These are phyloP conservation scores for Alectoria sarmentosa DNA, from an alignment of 495 filamentous ascomycete genomes.

Conservation along the genomic window DNA sequence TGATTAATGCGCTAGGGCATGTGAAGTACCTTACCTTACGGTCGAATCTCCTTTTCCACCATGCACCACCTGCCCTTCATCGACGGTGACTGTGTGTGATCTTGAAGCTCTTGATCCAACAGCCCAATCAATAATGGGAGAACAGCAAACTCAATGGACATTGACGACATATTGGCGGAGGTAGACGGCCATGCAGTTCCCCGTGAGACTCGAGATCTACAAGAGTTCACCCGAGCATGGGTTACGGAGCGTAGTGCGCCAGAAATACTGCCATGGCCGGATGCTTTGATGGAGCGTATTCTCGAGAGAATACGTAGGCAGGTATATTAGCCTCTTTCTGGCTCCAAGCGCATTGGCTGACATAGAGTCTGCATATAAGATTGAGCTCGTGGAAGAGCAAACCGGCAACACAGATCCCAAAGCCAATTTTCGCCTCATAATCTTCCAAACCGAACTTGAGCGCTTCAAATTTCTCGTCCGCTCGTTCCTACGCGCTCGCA, in stretches of 20 bases:
- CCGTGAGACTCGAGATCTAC: slow-evolving; percentile 67
- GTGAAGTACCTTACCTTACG: too few relatives aligned
- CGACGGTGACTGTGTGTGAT: background rate
- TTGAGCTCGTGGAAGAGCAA: slow-evolving; percentile 39
- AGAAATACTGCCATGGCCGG: slow-evolving; percentile 69
- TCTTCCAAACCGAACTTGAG: slow-evolving; percentile 94
- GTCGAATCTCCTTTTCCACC: background rate
- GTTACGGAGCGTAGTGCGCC: slow-evolving; percentile 83
- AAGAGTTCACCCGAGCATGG: slow-evolving; percentile 86
- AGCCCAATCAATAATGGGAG: background rate
- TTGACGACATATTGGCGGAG: slow-evolving; percentile 80
- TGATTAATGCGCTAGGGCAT: background rate
- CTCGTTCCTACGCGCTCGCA: slow-evolving; percentile 73
- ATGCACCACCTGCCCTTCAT: background rate
- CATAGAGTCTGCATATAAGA: slow-evolving; percentile 26
- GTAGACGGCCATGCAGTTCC: slow-evolving; percentile 55
- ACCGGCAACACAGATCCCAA: slow-evolving; percentile 71
- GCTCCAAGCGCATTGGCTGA: slow-evolving; percentile 1
- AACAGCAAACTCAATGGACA: slow-evolving; percentile 54
- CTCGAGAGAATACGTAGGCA: slow-evolving; percentile 64
- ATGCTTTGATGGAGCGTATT: slow-evolving; percentile 63
- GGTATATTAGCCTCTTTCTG: slow-evolving; percentile 34
- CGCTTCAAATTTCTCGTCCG: slow-evolving; percentile 85
- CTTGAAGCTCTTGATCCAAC: too few relatives aligned
- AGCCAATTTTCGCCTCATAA: slow-evolving; percentile 84